These are phyloP conservation scores for Helotiales sp. DNA, from an alignment of 2,329 filamentous ascomycete genomes.

Conservation along the genomic window DNA sequence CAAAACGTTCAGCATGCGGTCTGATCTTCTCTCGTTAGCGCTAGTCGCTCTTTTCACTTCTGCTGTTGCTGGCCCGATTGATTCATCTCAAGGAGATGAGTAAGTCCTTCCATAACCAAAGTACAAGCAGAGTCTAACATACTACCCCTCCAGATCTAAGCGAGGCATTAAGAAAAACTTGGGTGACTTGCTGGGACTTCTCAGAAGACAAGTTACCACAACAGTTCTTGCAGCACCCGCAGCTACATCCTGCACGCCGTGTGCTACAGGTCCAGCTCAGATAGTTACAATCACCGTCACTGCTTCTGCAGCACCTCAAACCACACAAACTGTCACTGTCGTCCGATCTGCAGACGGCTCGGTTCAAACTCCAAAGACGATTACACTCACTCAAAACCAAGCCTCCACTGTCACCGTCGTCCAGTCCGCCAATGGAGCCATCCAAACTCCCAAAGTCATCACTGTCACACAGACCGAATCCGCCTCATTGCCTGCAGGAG, in stretches of 20 bases:
- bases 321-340: background rate
- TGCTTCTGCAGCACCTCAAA: background rate
- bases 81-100: constrained; percentile 20
- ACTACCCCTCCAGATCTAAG: background rate
- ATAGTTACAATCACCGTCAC: constrained; percentile 13
- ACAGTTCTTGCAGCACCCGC: background rate
- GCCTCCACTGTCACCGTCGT: constrained; percentile 8
- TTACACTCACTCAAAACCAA: background rate
- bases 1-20: constrained; percentile 32
- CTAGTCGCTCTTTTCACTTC: constrained; percentile 36
- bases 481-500: background rate
- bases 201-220: background rate
- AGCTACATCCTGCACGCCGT: background rate
- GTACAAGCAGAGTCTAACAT: background rate
- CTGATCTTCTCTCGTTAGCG: constrained; percentile 30
- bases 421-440: background rate
- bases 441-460: background rate
- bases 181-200: background rate
- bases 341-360: background rate
- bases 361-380: background rate
- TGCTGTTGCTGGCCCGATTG: constrained; percentile 31
- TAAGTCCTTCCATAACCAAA: background rate
- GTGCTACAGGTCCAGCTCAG: background rate
- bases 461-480: background rate
- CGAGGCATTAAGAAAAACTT: background rate